These are phyloP conservation scores for Pinus tabuliformis DNA, from an alignment of 75 land plant species.

Conservation along the genomic window DNA sequence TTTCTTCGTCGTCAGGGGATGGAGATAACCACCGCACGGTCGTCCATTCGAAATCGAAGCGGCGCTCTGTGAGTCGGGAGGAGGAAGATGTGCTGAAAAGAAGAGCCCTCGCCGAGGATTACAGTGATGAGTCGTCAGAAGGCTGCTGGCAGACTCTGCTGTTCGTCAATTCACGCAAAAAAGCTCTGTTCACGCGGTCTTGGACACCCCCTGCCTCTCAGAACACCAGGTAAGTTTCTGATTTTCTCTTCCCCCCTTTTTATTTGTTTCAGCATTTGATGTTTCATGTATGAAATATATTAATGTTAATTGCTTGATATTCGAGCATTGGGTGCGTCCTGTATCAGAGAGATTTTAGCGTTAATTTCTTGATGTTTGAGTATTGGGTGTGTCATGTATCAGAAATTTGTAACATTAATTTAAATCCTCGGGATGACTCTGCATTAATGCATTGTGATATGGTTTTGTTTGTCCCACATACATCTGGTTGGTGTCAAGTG, in stretches of 20 bases:
- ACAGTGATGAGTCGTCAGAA: slow-evolving; percentile 13
- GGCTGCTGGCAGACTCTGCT: slow-evolving; percentile 25
- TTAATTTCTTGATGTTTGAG: no score
- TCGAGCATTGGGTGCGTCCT: no score
- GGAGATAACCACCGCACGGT: not conserved
- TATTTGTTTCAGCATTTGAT: no score
- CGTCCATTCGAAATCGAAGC: not conserved
- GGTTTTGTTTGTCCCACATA: no score
- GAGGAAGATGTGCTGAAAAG: slow-evolving; percentile 53
- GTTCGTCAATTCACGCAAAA: slow-evolving; percentile 54
- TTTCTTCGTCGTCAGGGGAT: not conserved
- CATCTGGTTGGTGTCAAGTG: no score
- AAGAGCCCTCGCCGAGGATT: slow-evolving; percentile 41
- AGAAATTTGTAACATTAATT: no score
- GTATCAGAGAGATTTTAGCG: no score
- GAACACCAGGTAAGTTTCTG: slow-evolving; percentile 44
- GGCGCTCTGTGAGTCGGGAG: slow-evolving; percentile 20
- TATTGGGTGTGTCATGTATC: no score
- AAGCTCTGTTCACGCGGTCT: slow-evolving; percentile 72
- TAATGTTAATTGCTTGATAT: no score
- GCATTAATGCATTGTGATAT: no score
- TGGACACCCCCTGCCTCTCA: slow-evolving; percentile 76
- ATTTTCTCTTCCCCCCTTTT: not conserved
- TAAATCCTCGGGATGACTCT: no score
- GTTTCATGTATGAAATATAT: no score